Evolutionary conservation across 805 yeast species (phyloP).

Genomic region (Candida tibetensis): DNA sequence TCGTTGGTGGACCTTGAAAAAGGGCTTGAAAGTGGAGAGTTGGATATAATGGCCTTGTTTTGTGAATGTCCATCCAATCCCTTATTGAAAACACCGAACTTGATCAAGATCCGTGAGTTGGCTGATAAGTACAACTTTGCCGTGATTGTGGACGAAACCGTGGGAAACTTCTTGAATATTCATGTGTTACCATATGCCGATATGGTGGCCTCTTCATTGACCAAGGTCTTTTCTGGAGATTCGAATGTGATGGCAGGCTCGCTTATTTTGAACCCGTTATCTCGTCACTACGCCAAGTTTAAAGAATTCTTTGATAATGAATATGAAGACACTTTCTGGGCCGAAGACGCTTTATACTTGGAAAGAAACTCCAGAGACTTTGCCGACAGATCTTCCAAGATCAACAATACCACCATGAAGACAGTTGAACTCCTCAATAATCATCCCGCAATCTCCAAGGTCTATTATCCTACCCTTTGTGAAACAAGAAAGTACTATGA

Average conservation of each 20-base stretch:
- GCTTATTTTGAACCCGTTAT: slow-evolving; percentile 68
- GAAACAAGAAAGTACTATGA: slow-evolving; percentile 67
- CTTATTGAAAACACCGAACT: slow-evolving; percentile 79
- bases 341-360: slow-evolving; percentile 86
- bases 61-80: slow-evolving; percentile 97
- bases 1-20: slow-evolving; percentile 64
- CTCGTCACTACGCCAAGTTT: slow-evolving; percentile 48
- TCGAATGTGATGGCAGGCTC: slow-evolving; percentile 96
- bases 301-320: slow-evolving; percentile 49
- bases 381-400: slow-evolving; percentile 53
- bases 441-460: slow-evolving; percentile 53
- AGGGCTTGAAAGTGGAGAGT: slow-evolving; percentile 53
- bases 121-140: slow-evolving; percentile 71
- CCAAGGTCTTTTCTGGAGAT: slow-evolving; percentile 92
- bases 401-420: slow-evolving; percentile 54
- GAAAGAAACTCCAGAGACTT: slow-evolving; percentile 95
- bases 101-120: slow-evolving; percentile 59
- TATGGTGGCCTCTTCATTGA: slow-evolving; percentile 78
- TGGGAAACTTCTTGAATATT: slow-evolving; percentile 85
- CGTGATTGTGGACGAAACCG: slow-evolving; percentile 89
- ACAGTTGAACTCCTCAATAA: slow-evolving; percentile 52
- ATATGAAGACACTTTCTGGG: slow-evolving; percentile 80
- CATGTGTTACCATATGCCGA: slow-evolving; percentile 83
- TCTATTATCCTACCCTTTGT: slow-evolving; percentile 68
- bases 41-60: slow-evolving; percentile 67